Percentiles rank a stretch among this genome's conserved stretches.
Evolutionary conservation across 352 stramenopile species (phyloP).

Genomic region (Elongisporangium anandrum): DNA sequence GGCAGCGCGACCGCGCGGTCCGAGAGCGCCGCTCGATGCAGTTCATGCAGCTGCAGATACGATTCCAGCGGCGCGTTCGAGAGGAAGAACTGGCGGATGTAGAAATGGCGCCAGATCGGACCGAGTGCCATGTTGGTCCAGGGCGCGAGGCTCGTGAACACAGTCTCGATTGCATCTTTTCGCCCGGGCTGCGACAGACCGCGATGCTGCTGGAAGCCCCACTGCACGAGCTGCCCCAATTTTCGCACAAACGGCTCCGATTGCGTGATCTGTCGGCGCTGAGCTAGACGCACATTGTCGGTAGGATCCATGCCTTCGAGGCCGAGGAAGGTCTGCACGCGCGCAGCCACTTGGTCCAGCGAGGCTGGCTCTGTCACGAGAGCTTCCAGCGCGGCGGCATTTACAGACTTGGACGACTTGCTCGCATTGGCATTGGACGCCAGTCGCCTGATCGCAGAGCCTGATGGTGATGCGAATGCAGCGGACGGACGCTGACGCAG

Average conservation of each 20-base stretch:
- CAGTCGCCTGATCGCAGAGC: not conserved
- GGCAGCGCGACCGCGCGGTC: constrained; percentile 17
- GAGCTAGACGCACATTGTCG: not conserved
- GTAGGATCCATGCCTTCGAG: not conserved
- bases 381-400: not conserved
- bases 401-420: not conserved
- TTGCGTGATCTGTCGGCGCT: constrained; percentile 18
- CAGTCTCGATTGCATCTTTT: constrained; percentile 9
- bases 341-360: not conserved
- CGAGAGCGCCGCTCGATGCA: constrained; percentile 7
- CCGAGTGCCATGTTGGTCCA: constrained; percentile 46
- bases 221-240: constrained; percentile 32
- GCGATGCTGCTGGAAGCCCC: constrained; percentile 23
- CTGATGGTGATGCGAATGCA: not conserved
- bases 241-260: constrained; percentile 18
- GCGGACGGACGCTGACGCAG: not conserved
- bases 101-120: constrained; percentile 52
- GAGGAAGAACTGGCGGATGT: constrained; percentile 60
- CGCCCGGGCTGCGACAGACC: not conserved
- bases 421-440: not conserved
- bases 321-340: not conserved
- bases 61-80: constrained; percentile 30
- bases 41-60: constrained; percentile 32
- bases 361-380: not conserved
- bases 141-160: constrained; percentile 37